Evolutionary conservation across 352 stramenopile species (phyloP).

Genomic region (Globisporangium middletonii): DNA sequence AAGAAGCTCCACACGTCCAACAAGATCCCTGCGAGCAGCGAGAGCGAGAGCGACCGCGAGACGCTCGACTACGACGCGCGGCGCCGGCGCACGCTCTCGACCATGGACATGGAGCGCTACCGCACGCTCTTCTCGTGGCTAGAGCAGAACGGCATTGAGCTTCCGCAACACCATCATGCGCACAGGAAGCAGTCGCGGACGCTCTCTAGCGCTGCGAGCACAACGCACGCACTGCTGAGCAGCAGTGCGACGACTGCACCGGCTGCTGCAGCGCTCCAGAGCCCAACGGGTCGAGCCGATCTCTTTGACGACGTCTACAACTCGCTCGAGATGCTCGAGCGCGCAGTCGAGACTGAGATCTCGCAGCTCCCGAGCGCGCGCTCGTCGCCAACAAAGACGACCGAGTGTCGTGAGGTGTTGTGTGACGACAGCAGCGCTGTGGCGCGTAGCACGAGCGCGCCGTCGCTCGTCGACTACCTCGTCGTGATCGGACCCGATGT

Average conservation of each 20-base stretch:
- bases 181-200: neutral
- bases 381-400: neutral
- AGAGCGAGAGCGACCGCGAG: conserved; percentile 15
- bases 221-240: neutral
- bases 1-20: conserved; percentile 14
- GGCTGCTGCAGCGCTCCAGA: too few species aligned
- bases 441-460: neutral
- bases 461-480: conserved; percentile 39
- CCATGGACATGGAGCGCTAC: conserved; percentile 40
- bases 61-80: conserved; percentile 3
- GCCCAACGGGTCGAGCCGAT: conserved; percentile 4
- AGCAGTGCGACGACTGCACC: neutral
- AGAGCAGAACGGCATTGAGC: conserved; percentile 30
- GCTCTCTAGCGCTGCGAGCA: neutral
- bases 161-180: conserved; percentile 14
- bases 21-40: conserved; percentile 7
- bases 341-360: conserved; percentile 28
- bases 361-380: conserved; percentile 11
- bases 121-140: conserved; percentile 39
- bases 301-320: conserved; percentile 43
- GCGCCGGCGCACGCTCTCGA: conserved; percentile 13
- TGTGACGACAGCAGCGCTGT: neutral
- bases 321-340: conserved; percentile 37
- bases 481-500: conserved; percentile 40
- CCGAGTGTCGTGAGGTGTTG: neutral